Evolutionary conservation across 805 yeast genomes (phyloP).

Genomic region (Candida hungchunana): DNA sequence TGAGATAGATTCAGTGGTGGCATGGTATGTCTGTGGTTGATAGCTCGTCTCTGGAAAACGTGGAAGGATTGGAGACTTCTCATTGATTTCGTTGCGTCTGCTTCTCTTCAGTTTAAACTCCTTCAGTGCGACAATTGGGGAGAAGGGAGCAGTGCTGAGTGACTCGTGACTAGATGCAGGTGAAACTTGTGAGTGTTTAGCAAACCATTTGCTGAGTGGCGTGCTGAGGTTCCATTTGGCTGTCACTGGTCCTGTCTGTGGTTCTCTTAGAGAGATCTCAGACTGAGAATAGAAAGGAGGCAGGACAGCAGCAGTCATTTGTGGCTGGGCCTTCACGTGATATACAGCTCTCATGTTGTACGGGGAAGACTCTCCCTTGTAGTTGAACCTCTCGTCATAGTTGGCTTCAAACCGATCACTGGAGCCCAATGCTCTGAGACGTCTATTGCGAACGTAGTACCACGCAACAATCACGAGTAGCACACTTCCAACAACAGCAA

Average conservation of each 20-base stretch:
- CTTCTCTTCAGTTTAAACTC: slow-evolving; percentile 22
- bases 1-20: slow-evolving; percentile 5
- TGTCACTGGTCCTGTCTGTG: slow-evolving; percentile 7
- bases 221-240: slow-evolving; percentile 24
- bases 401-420: slow-evolving; percentile 12
- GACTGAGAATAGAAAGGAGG: slow-evolving; percentile 11
- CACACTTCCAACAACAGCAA: slow-evolving; percentile 20
- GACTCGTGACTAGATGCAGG: slow-evolving; percentile 16
- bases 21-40: slow-evolving; percentile 7
- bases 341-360: slow-evolving; percentile 14
- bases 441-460: slow-evolving; percentile 15
- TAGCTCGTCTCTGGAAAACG: slow-evolving; percentile 20
- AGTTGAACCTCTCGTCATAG: slow-evolving; percentile 25
- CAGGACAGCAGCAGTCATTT: too few species aligned
- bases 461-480: slow-evolving; percentile 13
- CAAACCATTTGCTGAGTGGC: slow-evolving; percentile 28
- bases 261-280: slow-evolving; percentile 19
- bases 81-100: slow-evolving; percentile 11
- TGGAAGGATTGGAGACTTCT: slow-evolving; percentile 22
- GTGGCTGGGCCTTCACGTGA: slow-evolving; percentile 15
- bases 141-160: slow-evolving; percentile 20
- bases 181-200: slow-evolving; percentile 15
- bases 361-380: slow-evolving; percentile 12
- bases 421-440: slow-evolving; percentile 2
- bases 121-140: slow-evolving; percentile 23